Evolutionary conservation across 495 filamentous ascomycete genomes (phyloP), one percentile per base, ranked within the genome.

Genomic region (Platismatia glauca): DNA sequence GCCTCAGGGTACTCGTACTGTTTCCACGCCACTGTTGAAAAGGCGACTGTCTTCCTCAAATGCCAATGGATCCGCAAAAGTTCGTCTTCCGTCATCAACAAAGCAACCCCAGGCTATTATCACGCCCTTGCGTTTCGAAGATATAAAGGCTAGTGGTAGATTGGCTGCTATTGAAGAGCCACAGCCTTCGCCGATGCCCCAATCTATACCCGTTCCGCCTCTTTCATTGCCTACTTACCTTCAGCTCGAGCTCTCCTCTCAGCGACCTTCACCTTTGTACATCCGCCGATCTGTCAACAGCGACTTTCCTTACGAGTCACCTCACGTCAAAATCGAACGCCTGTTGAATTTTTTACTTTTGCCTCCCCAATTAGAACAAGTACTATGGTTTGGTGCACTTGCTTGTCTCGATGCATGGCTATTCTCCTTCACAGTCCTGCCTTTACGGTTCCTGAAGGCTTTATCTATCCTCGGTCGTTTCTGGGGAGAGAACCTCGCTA

Each of bases 341-440:
- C 79, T 99, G n/a, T 77, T 87, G 62, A 96, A 97, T 71, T 93
- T 96, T 71, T 75, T 97, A 11, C 74, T 90, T 24, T 77, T 97
- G 7, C 90, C 93, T 11, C 84, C 82, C 11, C 86, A 85, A 58
- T 76, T 99, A n/a, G 94, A 99, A 74, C 83, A 86, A 60, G 82
- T 90, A 1, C 79, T 99, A 24, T 84, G 82, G 67, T 97, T 99
- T 76, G 94, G 94, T 9, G 83, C 87, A 13, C 70, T 97, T 29
- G 90, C 93, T 35, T 97, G 94, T 72, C 77, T 97, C 37, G 94
- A 99, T 76, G 87, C 91, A n/a, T 99, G 93, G 94, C 80, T 97
- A 7, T 91, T 95, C 73, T 91, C 91, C 0, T 95, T 97, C 64
- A 99, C 95, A 0, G 91, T 99, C 37, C 76, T 97, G 9, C 94